Percentiles rank a stretch among this genome's conserved stretches.
Evolutionary conservation across 805 yeast genomes (phyloP).

Genomic region (Babjeviella inositovora): DNA sequence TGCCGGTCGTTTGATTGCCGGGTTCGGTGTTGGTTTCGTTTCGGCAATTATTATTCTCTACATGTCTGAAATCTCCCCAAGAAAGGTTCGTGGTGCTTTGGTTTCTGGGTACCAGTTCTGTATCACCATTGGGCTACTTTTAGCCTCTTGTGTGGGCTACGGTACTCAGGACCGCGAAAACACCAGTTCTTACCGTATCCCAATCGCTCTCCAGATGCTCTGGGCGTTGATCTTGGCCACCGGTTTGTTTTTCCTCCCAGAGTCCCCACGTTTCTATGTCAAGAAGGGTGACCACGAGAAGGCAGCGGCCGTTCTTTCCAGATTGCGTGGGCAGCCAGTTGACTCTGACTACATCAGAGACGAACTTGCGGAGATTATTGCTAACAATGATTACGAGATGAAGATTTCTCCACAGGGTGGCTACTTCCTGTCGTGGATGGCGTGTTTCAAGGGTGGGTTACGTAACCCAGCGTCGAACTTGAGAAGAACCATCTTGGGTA

Average conservation of each 20-base stretch:
- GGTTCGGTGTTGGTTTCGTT: slow-evolving; percentile 20
- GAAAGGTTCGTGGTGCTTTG: slow-evolving; percentile 28
- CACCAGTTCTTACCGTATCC: slow-evolving; percentile 55
- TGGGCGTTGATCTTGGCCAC: slow-evolving; percentile 47
- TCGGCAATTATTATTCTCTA: slow-evolving; percentile 27
- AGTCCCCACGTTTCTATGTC: slow-evolving; percentile 59
- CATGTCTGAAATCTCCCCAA: slow-evolving; percentile 29
- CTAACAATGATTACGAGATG: slow-evolving; percentile 31
- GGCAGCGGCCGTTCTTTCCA: slow-evolving; percentile 38
- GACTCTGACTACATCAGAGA: slow-evolving; percentile 28
- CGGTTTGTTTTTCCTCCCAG: slow-evolving; percentile 62
- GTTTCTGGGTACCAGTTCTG: slow-evolving; percentile 32
- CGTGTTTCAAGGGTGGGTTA: slow-evolving; percentile 18
- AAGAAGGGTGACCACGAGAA: slow-evolving; percentile 36
- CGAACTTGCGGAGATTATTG: slow-evolving; percentile 32
- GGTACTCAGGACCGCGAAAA: slow-evolving; percentile 38
- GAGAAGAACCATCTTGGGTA: slow-evolving; percentile 25
- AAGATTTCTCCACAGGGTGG: no score
- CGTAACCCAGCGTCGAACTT: slow-evolving; percentile 16
- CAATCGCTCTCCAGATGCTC: slow-evolving; percentile 54
- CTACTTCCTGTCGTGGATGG: no score
- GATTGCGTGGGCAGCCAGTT: slow-evolving; percentile 33
- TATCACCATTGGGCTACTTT: slow-evolving; percentile 54
- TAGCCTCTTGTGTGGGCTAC: slow-evolving; percentile 59
- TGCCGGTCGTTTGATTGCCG: slow-evolving; percentile 21